Conservation (phyloP, 805 yeast genomes). For the Spathaspora gorwiae region DNA sequence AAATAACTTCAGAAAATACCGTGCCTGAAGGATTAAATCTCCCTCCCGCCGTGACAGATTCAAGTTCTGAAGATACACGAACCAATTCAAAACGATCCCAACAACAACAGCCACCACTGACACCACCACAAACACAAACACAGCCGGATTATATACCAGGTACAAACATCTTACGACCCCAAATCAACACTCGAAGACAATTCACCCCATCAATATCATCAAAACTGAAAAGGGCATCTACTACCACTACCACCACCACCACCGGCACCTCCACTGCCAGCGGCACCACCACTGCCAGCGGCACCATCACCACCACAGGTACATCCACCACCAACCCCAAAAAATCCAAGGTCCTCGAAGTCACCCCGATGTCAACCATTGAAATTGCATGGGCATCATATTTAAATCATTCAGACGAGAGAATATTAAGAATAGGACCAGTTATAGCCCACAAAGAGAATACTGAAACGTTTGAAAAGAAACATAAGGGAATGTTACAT, state of each 20-base stretch:
- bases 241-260: not conserved
- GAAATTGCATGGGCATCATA: conserved; percentile 59
- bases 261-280: not conserved
- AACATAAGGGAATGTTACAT: conserved; percentile 50
- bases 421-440: conserved; percentile 55
- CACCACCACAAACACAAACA: conserved; percentile 17
- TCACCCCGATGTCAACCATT: conserved; percentile 46
- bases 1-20: conserved; percentile 21
- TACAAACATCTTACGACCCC: conserved; percentile 53
- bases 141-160: conserved; percentile 54
- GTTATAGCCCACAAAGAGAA: conserved; percentile 41
- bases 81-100: conserved; percentile 20
- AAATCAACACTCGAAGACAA: conserved; percentile 31
- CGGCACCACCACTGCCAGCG: not conserved
- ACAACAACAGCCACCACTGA: conserved; percentile 20
- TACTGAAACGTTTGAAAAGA: conserved; percentile 52
- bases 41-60: not conserved
- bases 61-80: conserved; percentile 2
- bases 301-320: not conserved
- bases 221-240: conserved; percentile 5
- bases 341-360: conserved; percentile 28
- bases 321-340: not conserved
- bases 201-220: conserved; percentile 17
- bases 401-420: conserved; percentile 52
- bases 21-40: conserved; percentile 19